Percentiles rank a stretch among this genome's conserved stretches.
Evolutionary conservation across 2,329 filamentous ascomycete genomes (phyloP).

Genomic region (Cryphonectria carpinicola): DNA sequence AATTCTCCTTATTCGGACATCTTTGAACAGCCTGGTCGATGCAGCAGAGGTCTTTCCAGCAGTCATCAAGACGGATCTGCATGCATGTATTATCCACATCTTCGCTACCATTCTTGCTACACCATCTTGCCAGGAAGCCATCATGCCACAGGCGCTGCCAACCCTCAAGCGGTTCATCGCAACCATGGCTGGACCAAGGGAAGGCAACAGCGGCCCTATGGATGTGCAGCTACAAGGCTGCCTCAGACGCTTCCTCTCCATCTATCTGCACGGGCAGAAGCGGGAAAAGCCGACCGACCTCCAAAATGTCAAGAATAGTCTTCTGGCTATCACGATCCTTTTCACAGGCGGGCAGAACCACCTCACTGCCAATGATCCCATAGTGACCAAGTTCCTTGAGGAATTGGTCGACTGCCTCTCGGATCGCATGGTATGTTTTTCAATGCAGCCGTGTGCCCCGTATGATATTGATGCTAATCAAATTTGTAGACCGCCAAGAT

Average conservation of each 20-base stretch:
- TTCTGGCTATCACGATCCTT: slow-evolving; percentile 86
- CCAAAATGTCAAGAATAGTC: slow-evolving; percentile 87
- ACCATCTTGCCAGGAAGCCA: slow-evolving; percentile 81
- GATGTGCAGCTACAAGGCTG: slow-evolving; percentile 79
- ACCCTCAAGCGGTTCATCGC: slow-evolving; percentile 90
- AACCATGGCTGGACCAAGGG: slow-evolving; percentile 63
- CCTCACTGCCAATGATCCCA: slow-evolving; percentile 73
- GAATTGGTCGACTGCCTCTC: slow-evolving; percentile 84
- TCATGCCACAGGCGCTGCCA: slow-evolving; percentile 87
- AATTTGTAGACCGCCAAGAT: slow-evolving; percentile 76
- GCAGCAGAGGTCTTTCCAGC: slow-evolving; percentile 94
- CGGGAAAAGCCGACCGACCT: slow-evolving; percentile 76
- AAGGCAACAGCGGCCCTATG: slow-evolving; percentile 52
- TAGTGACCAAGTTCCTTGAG: slow-evolving; percentile 75
- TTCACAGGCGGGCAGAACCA: slow-evolving; percentile 79
- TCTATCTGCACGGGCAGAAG: slow-evolving; percentile 76
- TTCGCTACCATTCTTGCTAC: slow-evolving; percentile 92
- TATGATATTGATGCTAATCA: slow-evolving; percentile 29
- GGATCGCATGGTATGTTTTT: slow-evolving; percentile 67
- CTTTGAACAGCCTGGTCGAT: slow-evolving; percentile 87
- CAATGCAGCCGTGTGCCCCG: neutral
- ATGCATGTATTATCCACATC: slow-evolving; percentile 96
- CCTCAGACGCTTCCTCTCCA: slow-evolving; percentile 79
- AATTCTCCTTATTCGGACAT: slow-evolving; percentile 75
- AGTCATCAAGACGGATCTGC: slow-evolving; percentile 94